Conservation (phyloP, 768 basidiomycete genomes). For the Termitomyces sp. region DNA sequence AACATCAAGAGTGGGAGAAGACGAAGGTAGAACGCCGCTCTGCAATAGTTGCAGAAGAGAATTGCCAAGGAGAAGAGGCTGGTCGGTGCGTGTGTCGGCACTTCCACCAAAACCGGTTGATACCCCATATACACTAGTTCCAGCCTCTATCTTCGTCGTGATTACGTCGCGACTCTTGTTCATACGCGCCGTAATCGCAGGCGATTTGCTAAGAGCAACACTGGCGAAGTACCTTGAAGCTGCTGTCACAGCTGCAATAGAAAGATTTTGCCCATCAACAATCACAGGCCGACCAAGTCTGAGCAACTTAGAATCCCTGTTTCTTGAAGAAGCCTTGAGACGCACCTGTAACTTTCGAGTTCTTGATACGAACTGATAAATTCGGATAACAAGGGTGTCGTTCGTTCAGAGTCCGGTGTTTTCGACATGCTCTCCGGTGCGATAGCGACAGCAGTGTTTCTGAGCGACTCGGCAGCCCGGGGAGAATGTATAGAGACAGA, state of each 20-base stretch:
- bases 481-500: constrained; percentile 18
- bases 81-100: constrained; percentile 77
- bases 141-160: constrained; percentile 56
- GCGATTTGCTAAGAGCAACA: constrained; percentile 45
- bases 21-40: constrained; percentile 64
- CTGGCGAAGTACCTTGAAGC: constrained; percentile 56
- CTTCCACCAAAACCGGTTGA: constrained; percentile 85
- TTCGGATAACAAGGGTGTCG: constrained; percentile 38
- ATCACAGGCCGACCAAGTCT: constrained; percentile 60
- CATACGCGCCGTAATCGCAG: constrained; percentile 29
- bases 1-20: constrained; percentile 35
- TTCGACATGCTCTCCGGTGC: constrained; percentile 13
- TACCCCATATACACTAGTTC: constrained; percentile 77
- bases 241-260: constrained; percentile 75
- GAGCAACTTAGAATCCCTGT: not conserved
- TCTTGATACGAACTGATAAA: constrained; percentile 59
- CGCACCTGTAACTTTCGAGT: constrained; percentile 59
- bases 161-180: constrained; percentile 56
- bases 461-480: constrained; percentile 13
- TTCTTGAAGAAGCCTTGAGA: constrained; percentile 1
- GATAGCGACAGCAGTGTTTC: constrained; percentile 16
- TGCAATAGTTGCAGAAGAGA: constrained; percentile 87
- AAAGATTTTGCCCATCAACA: constrained; percentile 65
- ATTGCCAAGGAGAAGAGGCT: constrained; percentile 66
- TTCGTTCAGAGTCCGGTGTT: constrained; percentile 10